Evolutionary conservation across 225 moss, liverwort and hornwort species (phyloP), one percentile per base, ranked within the genome.

Genomic region (Physcomitrium patens): DNA sequence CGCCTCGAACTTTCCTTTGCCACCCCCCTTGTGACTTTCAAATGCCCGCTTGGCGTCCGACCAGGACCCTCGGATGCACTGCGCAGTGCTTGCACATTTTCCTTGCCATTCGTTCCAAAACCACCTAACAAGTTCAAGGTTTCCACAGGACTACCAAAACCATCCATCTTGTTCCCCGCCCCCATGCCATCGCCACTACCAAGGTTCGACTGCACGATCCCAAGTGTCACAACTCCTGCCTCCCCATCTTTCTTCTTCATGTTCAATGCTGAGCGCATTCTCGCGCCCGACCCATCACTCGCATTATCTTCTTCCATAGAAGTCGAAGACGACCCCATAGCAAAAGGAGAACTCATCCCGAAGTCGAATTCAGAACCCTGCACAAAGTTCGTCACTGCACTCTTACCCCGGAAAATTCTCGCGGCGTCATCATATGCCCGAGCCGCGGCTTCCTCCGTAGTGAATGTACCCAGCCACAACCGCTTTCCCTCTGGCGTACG

Each of bases 391-490:
- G 96, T 96, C 83, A 94, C 91, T 24, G 96, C 96, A 71, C 94
- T 94, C 76, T 92, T 94, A 43, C 96, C 96, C 52, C 96, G 92
- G 63, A 94, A 96, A 70, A 91, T 89, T 52, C 96, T 83, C 11
- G 96, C 96, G 24, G 96, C 96, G 72, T 94, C 82, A 70, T 94
- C 96, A 61, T 96, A 96, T 31, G 96, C 96, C 51, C 94, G 85
- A 2, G 96, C 96, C 70, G 96, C 96, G 18, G 96, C 96, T 78
- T 96, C 96, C 74, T 96, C 96, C 37, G 96, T 96, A 1, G 94
- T 91, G 80, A 94, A 96, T n/a, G 96, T 96, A n/a, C 96, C 96
- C 37, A 96, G 79, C 96, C 96, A 96, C 76, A 96, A 62, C 9
- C 96, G 90, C 77, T 85, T 91, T 46, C 96, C 96, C 79, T 96